Conservation (phyloP, 495 filamentous ascomycete species). For the Penicillium egyptiacum region DNA sequence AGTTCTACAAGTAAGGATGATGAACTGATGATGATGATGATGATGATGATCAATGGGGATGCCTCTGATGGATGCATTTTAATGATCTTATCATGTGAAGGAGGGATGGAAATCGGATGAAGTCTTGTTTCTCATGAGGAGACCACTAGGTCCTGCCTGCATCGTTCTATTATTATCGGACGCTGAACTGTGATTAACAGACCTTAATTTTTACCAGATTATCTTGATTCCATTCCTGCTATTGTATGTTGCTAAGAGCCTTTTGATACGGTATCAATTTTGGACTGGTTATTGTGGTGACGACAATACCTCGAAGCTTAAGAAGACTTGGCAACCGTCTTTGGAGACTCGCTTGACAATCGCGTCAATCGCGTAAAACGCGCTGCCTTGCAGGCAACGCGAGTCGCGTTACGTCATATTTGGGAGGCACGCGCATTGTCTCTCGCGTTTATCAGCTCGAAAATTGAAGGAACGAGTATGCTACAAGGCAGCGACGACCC, state of each 20-base stretch:
- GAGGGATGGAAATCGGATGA: background rate
- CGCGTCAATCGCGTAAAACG: no score
- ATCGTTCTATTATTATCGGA: constrained; percentile 3
- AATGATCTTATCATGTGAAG: background rate
- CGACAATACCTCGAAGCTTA: background rate
- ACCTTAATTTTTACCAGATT: constrained; percentile 1
- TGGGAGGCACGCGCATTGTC: no score
- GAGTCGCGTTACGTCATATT: background rate
- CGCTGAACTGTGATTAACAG: background rate
- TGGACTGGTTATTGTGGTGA: background rate
- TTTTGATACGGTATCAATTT: background rate
- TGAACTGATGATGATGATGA: background rate
- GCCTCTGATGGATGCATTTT: background rate
- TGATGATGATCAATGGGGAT: background rate
- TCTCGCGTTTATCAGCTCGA: no score
- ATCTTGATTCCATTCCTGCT: background rate
- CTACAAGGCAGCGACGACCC: background rate
- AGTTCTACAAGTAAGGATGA: background rate
- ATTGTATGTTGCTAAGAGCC: background rate
- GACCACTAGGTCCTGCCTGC: background rate
- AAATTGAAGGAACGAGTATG: background rate
- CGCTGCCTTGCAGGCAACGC: background rate
- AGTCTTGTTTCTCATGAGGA: background rate
- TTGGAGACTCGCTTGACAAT: background rate
- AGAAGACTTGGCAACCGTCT: background rate